These are phyloP conservation scores for Populus hybrid DNA, from an alignment of 441 rosid species.

Conservation along the genomic window DNA sequence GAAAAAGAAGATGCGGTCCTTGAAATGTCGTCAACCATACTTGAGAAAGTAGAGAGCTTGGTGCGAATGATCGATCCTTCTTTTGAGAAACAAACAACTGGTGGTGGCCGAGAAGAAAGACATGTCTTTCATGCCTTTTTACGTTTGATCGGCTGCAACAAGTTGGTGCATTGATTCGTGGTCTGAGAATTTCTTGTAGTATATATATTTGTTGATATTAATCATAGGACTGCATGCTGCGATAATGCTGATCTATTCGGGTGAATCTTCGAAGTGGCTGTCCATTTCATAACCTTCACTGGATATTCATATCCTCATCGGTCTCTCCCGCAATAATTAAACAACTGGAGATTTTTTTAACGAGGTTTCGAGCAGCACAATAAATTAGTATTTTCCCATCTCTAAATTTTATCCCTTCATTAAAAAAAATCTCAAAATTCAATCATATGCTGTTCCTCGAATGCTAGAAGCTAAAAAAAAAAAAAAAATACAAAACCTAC, in stretches of 20 bases:
- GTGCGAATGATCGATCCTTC: too few relatives aligned
- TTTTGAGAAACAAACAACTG: neutral
- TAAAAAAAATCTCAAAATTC: too few relatives aligned
- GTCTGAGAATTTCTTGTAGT: neutral
- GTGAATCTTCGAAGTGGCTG: conserved; percentile 4
- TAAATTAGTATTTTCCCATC: neutral
- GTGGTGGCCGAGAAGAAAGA: neutral
- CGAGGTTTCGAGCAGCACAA: neutral
- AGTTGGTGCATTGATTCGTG: conserved; percentile 3
- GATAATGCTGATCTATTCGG: conserved; percentile 1
- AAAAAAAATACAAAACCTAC: too few relatives aligned
- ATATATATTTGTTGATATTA: neutral
- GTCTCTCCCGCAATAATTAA: neutral
- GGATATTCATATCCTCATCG: conserved; percentile 2
- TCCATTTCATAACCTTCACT: conserved; percentile 6
- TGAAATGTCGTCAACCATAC: conserved; percentile 15
- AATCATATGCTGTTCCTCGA: too few relatives aligned
- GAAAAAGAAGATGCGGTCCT: conserved; percentile 9
- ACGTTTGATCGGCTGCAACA: neutral
- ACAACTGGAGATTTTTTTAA: neutral
- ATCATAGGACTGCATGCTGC: neutral
- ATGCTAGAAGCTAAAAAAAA: too few relatives aligned
- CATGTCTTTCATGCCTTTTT: neutral
- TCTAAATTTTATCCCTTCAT: neutral
- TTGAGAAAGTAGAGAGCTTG: neutral